A percentile compares a stretch with the other conserved stretches of the same genome.
phyloP scores from a whole-genome alignment of 306 rosid genomes.

The Mucuna pruriens region DNA sequence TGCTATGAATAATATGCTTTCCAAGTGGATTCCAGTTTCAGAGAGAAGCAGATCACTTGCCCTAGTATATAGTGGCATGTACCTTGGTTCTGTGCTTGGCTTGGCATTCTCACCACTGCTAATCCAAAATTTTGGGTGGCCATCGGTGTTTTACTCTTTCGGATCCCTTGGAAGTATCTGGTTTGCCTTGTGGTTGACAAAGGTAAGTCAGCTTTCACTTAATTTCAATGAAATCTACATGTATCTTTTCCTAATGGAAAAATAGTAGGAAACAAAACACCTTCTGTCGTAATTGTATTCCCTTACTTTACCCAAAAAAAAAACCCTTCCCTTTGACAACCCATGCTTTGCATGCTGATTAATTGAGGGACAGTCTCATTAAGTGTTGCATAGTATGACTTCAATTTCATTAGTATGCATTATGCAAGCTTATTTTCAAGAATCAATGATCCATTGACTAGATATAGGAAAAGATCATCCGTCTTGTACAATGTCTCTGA shows the following conservation, averaged over 20 bases:
- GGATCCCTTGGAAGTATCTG: conserved; percentile 97
- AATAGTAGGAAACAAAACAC: not conserved
- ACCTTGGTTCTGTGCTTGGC: conserved; percentile 94
- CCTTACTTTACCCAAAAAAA: too few relatives aligned
- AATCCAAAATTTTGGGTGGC: conserved; percentile 87
- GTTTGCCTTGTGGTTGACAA: conserved; percentile 81
- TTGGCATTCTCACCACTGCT: conserved; percentile 79
- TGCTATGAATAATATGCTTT: conserved; percentile 93
- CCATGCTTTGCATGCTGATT: conserved; percentile 24
- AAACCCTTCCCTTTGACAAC: not conserved
- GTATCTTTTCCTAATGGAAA: conserved; percentile 9
- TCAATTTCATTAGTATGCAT: not conserved
- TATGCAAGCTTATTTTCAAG: not conserved
- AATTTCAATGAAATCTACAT: conserved; percentile 19
- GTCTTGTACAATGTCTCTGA: conserved; percentile 9
- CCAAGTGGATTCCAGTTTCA: conserved; percentile 96
- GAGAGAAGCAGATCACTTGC: conserved; percentile 99
- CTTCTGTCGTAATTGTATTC: too few relatives aligned
- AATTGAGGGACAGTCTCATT: not conserved
- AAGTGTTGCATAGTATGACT: conserved; percentile 27
- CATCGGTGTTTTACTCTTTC: conserved; percentile 92
- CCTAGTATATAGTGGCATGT: conserved; percentile 94
- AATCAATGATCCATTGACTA: conserved; percentile 7
- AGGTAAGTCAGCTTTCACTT: conserved; percentile 52
- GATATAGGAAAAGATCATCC: not conserved